Evolutionary conservation across 139 green algal genomes (phyloP).

Genomic region (Tetradesmus obliquus): DNA sequence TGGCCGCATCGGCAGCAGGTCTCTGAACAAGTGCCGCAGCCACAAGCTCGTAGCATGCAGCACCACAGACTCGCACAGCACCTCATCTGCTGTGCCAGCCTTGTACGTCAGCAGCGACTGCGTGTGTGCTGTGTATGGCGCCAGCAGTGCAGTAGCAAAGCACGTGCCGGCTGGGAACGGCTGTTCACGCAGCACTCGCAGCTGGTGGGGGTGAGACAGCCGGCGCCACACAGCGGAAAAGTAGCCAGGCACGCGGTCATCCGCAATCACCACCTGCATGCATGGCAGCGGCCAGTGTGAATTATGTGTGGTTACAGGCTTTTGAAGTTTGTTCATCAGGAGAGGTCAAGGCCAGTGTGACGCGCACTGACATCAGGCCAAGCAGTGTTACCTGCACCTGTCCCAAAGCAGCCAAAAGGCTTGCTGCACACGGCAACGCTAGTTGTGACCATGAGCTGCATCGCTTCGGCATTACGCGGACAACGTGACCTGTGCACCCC

Average conservation of each 20-base stretch:
- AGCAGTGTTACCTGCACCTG: too few species aligned
- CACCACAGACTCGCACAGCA: constrained; percentile 39
- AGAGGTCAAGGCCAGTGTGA: too few species aligned
- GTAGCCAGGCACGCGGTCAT: constrained; percentile 43
- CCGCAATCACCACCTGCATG: constrained; percentile 51
- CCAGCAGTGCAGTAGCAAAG: constrained; percentile 13
- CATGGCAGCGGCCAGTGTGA: background rate
- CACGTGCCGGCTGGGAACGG: constrained; percentile 52
- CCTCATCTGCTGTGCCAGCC: constrained; percentile 1
- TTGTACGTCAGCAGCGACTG: constrained; percentile 53
- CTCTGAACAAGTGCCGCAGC: constrained; percentile 53
- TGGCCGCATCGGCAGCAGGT: constrained; percentile 6
- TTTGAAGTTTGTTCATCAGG: too few species aligned
- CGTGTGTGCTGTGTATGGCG: constrained; percentile 6
- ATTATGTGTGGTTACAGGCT: too few species aligned
- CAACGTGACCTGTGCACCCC: too few species aligned
- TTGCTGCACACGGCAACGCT: background rate
- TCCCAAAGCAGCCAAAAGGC: too few species aligned
- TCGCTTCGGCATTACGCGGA: background rate
- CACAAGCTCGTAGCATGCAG: constrained; percentile 45
- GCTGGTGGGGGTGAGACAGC: constrained; percentile 35
- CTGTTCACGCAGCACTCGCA: constrained; percentile 29
- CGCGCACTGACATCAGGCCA: background rate
- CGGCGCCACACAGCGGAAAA: constrained; percentile 48
- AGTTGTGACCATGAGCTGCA: background rate